Conservation (phyloP, 257 asterid species). For the Anisodus tanguticus region DNA sequence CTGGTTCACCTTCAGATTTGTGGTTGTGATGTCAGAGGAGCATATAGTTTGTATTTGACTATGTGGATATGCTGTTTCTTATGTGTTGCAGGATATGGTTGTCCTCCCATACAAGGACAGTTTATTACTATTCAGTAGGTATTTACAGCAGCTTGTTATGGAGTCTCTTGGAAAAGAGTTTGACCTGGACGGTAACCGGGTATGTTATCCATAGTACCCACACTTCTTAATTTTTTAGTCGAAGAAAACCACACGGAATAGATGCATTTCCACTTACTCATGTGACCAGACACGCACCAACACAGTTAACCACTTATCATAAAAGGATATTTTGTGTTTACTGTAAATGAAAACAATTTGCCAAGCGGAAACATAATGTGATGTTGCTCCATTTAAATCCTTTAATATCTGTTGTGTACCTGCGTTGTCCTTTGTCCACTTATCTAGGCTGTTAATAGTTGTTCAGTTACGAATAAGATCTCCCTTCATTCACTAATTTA, state of each 20-base stretch:
- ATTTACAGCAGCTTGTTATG: conserved; percentile 98
- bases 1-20: conserved; percentile 36
- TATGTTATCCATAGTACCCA: conserved; percentile 35
- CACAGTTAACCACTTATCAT: neutral
- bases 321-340: neutral
- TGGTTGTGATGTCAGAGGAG: neutral
- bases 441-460: neutral
- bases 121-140: conserved; percentile 87
- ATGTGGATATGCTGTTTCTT: conserved; percentile 20
- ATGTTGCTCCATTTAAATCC: neutral
- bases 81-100: conserved; percentile 88
- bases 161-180: conserved; percentile 99
- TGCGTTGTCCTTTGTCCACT: neutral
- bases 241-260: neutral
- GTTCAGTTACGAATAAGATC: neutral
- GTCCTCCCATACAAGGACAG: conserved; percentile 99
- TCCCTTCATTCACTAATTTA: neutral
- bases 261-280: conserved; percentile 1
- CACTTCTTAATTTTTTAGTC: neutral
- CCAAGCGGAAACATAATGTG: neutral
- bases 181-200: conserved; percentile 96
- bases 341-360: neutral
- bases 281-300: neutral
- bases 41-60: conserved; percentile 18
- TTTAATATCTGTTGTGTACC: neutral